Conservation (phyloP, 768 basidiomycete genomes). For the Tulasnella sp. region DNA sequence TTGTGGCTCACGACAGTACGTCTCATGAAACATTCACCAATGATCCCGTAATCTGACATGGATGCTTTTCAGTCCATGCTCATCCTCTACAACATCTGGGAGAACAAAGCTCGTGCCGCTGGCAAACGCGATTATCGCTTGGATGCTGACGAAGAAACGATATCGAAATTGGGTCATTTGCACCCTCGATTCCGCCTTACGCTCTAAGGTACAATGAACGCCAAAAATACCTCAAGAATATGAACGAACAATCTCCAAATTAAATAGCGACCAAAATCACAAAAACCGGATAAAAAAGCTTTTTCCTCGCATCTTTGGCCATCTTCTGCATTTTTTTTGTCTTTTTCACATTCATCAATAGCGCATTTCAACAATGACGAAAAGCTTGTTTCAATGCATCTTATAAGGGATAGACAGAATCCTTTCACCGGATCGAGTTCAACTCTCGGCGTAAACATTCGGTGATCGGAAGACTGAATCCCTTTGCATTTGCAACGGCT, state of each 20-base stretch:
- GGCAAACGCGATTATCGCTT: slow-evolving; percentile 21
- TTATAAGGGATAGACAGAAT: not conserved
- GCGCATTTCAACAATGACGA: not conserved
- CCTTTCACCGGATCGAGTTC: not conserved
- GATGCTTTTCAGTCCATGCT: not conserved
- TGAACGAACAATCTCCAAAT: too few species aligned
- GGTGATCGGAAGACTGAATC: not conserved
- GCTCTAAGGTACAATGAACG: too few species aligned
- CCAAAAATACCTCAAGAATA: too few species aligned
- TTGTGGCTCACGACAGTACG: not conserved
- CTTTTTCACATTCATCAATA: not conserved
- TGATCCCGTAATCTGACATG: not conserved
- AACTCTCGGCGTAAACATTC: not conserved
- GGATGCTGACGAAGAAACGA: slow-evolving; percentile 18
- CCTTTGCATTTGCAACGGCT: not conserved
- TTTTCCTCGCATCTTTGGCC: too few species aligned
- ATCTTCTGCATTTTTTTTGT: too few species aligned
- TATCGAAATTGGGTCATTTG: slow-evolving; percentile 17
- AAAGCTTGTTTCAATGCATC: not conserved
- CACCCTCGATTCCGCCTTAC: slow-evolving; percentile 22
- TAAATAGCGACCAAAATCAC: too few species aligned
- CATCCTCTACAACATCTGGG: slow-evolving; percentile 19
- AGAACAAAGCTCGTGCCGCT: slow-evolving; percentile 20
- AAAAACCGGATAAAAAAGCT: too few species aligned
- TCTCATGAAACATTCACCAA: not conserved